Evolutionary conservation across 176 grass and related monocot species (phyloP), one percentile per base, ranked within the genome.

Genomic region (Rhynchospora pubera): DNA sequence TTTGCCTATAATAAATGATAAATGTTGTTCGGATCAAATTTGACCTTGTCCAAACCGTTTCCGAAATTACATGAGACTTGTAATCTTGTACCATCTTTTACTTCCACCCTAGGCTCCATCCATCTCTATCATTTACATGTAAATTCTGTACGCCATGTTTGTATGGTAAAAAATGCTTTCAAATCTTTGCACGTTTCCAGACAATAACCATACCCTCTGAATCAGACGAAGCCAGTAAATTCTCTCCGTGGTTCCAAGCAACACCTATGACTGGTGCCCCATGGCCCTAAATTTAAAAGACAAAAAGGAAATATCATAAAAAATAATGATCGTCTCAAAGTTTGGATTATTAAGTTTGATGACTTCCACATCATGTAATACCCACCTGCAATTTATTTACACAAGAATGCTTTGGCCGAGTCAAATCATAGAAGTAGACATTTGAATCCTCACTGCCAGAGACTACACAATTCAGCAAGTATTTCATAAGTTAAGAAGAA

Each of bases 401-500:
- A 28, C 96, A 99, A 0, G 89, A 74, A 44, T 99, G 87, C 84
- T 99, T 99, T 82, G 96, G 96, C 47, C 89, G 87, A 59, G 93
- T 86, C 83, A 99, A 87, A 93, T 99, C 96, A 85, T 99, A 99
- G 91, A 99, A 99, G 89, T 99, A 99, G 69, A 99, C 96, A 84
- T 95, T 99, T 80, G 91, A 79, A 77, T 99, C 93, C 69, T 94
- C 96, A 19, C 96, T 95, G 26, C 96, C 91, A 80, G 93, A 95
- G 45, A 95, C 96, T 99, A 84, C 59, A 90, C 78, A 19, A 62
- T 81, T 77, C 68, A 90, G 47, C 67, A 69, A 91, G 59, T 84
- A 87, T 19, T 91, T 57, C 80, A 77, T 63, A 28, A 78, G 9
- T 68, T 14, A 60, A 63, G 15, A 56, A 11, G 62, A 60, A 21